Base-by-base conservation (phyloP, 495 filamentous ascomycete genomes). In the Copromyces sp. region DNA sequence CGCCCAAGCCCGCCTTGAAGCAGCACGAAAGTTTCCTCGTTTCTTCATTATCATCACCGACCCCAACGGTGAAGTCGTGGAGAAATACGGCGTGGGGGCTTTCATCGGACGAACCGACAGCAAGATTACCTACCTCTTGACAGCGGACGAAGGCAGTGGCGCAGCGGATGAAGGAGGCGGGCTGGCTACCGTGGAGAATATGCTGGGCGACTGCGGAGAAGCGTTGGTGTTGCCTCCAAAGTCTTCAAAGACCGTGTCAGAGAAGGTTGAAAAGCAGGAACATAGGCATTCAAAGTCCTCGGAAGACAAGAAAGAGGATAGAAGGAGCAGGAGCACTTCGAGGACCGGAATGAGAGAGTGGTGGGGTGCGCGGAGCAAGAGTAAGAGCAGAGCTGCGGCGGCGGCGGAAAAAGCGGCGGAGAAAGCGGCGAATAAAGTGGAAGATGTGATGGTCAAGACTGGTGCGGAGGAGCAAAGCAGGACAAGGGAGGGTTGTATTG, bases 31-130 rank as follows among this genome's bases (percentile, higher is more conserved):
- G 20, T 76, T 78, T 4, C 87, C 89, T 7, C 80, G 85, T 45
- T 90, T 87, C 72, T 77, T 77, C 3, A 74, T 86, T 68, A 84
- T 84, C 45, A 83, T 92, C 8, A 80, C 87, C 3, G 84, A 90
- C 69, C 87, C 88, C 72, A 81, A 85, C 68, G 85, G 85, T 0
- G 71, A 39, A 2, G 47, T 82, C 1, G 68, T 78, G 14, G 85
- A 88, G 61, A 83, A 82, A 16, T 82, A 84, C 69, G 81, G 83
- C 8, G 76, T 92, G 5, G 85, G 84, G 4, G 85, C 84, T 0
- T 93, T 87, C 77, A 77, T 93, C 16, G 91, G 91, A 11, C 78
- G 80, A 6, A 78, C 88, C 42, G 85, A 82, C 69, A 87, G 83
- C n/a, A 77, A 79, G 70, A 87, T 93, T 35, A 71, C 74, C n/a